These are phyloP conservation scores for Ceratocystis lukuohia DNA, from an alignment of 2,329 filamentous ascomycete genomes.

Conservation along the genomic window DNA sequence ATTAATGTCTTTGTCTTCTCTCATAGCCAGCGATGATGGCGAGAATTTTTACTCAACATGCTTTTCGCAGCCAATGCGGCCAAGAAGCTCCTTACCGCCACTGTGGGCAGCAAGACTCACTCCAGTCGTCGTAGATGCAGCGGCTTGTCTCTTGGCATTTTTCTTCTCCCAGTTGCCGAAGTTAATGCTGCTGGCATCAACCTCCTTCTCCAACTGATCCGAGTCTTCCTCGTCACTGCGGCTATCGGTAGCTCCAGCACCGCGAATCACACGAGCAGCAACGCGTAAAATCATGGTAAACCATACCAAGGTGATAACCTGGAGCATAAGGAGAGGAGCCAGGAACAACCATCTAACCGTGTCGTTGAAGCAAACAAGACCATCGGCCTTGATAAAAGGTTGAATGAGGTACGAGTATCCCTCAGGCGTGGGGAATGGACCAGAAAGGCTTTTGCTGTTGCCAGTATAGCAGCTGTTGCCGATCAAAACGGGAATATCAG, in stretches of 20 bases:
- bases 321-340: slow-evolving; percentile 59
- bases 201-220: slow-evolving; percentile 57
- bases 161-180: slow-evolving; percentile 50
- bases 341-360: slow-evolving; percentile 67
- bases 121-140: slow-evolving; percentile 32
- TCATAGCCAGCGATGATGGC: background rate
- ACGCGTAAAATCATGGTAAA: slow-evolving; percentile 79
- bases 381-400: slow-evolving; percentile 57
- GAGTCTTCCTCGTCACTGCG: slow-evolving; percentile 78
- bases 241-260: slow-evolving; percentile 66
- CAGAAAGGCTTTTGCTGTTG: slow-evolving; percentile 38
- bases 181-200: slow-evolving; percentile 58
- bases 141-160: slow-evolving; percentile 40
- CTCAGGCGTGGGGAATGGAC: slow-evolving; percentile 40
- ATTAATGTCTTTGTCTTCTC: background rate
- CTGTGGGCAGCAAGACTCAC: slow-evolving; percentile 58
- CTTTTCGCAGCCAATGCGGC: slow-evolving; percentile 73
- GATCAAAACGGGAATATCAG: slow-evolving; percentile 49
- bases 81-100: slow-evolving; percentile 67
- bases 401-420: slow-evolving; percentile 52
- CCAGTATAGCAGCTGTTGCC: slow-evolving; percentile 58
- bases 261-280: slow-evolving; percentile 64
- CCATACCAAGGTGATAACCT: slow-evolving; percentile 73
- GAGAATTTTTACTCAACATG: slow-evolving; percentile 27
- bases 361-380: slow-evolving; percentile 66